Percentiles rank a stretch among this genome's conserved stretches.
Evolutionary conservation across 495 filamentous ascomycete species (phyloP).

Genomic region (Penicillium paxilli): DNA sequence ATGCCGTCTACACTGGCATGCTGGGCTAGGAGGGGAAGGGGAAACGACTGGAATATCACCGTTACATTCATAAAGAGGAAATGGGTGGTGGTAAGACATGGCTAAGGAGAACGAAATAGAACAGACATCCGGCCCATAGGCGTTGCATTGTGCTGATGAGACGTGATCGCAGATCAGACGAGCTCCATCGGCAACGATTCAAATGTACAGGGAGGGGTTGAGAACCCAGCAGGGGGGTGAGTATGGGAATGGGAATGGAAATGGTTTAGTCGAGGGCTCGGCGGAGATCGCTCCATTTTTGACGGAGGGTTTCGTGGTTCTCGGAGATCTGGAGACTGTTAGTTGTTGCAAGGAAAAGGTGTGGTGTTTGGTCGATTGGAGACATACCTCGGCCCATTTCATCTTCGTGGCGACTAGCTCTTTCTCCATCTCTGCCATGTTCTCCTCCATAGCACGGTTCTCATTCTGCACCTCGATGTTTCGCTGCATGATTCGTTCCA

Average conservation of each 20-base stretch:
- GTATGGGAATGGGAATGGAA: no score
- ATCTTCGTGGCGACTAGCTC: conserved; percentile 92
- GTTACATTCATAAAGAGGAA: conserved; percentile 5
- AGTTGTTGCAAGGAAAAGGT: background rate
- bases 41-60: conserved; percentile 8
- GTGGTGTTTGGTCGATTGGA: background rate
- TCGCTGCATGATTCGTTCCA: conserved; percentile 88
- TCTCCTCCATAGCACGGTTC: conserved; percentile 84
- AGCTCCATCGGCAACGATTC: conserved; percentile 4
- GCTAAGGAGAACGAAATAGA: background rate
- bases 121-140: conserved; percentile 21
- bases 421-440: conserved; percentile 92
- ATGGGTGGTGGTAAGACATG: background rate
- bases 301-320: conserved; percentile 73
- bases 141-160: no score
- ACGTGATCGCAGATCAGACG: conserved; percentile 25
- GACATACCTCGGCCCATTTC: conserved; percentile 82
- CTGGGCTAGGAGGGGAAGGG: conserved; percentile 4
- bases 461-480: conserved; percentile 95
- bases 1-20: conserved; percentile 17
- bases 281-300: conserved; percentile 81
- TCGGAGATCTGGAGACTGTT: conserved; percentile 37
- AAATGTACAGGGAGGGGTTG: conserved; percentile 29
- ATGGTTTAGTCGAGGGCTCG: conserved; percentile 56
- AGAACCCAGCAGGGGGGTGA: background rate